phyloP scores from a whole-genome alignment of 441 rosid genomes.

The Flueggea neowawraea region DNA sequence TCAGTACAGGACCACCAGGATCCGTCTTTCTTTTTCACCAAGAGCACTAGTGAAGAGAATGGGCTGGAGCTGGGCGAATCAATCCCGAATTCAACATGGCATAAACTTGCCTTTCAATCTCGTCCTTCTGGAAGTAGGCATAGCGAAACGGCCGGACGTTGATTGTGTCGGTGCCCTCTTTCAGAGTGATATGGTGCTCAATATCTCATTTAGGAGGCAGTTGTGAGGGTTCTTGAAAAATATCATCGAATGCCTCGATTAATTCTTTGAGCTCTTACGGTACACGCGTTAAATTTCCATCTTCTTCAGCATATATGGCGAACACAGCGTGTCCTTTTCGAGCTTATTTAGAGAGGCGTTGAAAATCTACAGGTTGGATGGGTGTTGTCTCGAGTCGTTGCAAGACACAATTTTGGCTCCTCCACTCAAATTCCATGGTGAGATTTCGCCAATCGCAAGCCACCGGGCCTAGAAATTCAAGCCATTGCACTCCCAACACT shows the following conservation, averaged over 20 bases:
- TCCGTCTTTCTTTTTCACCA: slow-evolving; percentile 3
- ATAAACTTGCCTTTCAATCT: not conserved
- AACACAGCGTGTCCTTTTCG: not conserved
- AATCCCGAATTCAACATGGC: not conserved
- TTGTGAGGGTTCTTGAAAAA: not conserved
- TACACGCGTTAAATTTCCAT: not conserved
- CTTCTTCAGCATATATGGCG: not conserved
- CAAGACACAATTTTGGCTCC: not conserved
- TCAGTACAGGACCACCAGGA: not conserved
- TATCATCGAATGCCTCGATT: not conserved
- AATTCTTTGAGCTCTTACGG: not conserved
- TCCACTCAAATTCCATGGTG: no score
- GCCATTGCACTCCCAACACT: no score
- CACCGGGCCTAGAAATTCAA: no score
- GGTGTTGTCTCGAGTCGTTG: not conserved
- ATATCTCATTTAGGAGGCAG: not conserved
- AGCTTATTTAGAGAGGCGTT: not conserved
- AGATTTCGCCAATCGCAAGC: no score
- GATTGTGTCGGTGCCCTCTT: not conserved
- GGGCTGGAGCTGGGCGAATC: not conserved
- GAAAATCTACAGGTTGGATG: not conserved
- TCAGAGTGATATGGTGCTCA: not conserved
- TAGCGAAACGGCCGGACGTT: not conserved
- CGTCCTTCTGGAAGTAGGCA: not conserved
- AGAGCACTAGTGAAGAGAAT: not conserved